Conservation (phyloP, 371 early-diverging fungal genomes). For the Mucor mucedo region DNA sequence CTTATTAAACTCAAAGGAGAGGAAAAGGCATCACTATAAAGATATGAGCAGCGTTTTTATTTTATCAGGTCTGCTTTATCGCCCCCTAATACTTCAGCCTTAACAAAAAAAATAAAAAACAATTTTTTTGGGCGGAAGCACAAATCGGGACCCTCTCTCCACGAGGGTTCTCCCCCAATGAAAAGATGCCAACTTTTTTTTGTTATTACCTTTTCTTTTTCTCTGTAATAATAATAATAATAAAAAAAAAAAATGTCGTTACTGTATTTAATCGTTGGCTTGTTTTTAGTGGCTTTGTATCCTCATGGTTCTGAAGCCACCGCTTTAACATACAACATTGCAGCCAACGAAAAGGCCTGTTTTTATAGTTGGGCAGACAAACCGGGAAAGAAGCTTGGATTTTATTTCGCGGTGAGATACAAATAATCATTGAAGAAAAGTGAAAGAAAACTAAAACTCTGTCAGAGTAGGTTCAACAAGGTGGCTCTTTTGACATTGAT, state of each 20-base stretch:
- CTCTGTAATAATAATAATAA: background rate
- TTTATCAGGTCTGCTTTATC: no score
- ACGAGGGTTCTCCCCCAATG: background rate
- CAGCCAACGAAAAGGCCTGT: constrained; percentile 86
- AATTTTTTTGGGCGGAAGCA: background rate
- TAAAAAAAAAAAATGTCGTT: background rate
- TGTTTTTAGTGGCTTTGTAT: background rate
- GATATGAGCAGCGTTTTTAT: no score
- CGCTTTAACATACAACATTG: constrained; percentile 87
- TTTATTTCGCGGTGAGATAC: constrained; percentile 92
- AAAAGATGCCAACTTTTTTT: background rate
- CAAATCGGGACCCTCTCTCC: background rate
- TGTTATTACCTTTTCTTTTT: background rate
- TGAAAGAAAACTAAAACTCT: background rate
- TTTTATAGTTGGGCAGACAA: constrained; percentile 74
- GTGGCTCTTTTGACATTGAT: constrained; percentile 92
- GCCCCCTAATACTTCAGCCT: no score
- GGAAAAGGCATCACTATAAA: no score
- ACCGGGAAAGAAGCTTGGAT: constrained; percentile 85
- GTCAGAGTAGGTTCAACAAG: constrained; percentile 49
- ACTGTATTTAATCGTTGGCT: background rate
- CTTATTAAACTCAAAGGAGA: no score
- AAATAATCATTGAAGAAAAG: constrained; percentile 15
- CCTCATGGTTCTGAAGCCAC: constrained; percentile 44
- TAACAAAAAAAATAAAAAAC: background rate